Evolutionary conservation across 108 stramenopile species (phyloP).

Genomic region (Parietichytrium sp.): DNA sequence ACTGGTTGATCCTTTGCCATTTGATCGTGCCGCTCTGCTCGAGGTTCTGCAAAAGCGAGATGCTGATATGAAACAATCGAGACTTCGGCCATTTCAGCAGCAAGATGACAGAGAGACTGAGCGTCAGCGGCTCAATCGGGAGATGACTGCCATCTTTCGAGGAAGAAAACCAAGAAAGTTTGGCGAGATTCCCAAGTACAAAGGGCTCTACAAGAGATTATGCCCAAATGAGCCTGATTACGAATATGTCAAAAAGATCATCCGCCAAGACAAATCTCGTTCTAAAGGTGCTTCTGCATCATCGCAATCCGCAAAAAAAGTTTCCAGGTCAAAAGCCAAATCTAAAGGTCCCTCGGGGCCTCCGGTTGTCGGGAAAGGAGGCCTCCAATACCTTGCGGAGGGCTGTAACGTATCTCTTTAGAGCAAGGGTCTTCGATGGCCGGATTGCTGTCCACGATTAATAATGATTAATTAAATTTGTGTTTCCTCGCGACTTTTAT

Average conservation of each 20-base stretch:
- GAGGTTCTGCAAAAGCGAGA: neutral
- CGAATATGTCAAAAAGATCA: neutral
- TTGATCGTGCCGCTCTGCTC: constrained; percentile 24
- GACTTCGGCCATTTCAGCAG: constrained; percentile 5
- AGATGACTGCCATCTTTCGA: constrained; percentile 21
- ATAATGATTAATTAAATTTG: too few species aligned
- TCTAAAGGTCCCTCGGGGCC: neutral
- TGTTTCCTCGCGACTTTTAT: too few species aligned
- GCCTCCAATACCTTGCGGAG: constrained; percentile 15
- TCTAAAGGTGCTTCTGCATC: too few species aligned
- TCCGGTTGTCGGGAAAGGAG: neutral
- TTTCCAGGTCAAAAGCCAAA: neutral
- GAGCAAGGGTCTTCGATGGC: too few species aligned
- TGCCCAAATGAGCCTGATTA: neutral
- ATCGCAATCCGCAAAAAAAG: neutral
- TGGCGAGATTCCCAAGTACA: neutral
- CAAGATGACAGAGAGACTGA: neutral
- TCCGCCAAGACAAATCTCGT: constrained; percentile 7
- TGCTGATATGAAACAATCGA: neutral
- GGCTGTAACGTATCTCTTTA: constrained; percentile 30
- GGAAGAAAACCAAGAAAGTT: neutral
- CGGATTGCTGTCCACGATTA: too few species aligned
- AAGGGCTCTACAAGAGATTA: neutral
- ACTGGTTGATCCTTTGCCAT: constrained; percentile 57
- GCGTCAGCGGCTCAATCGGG: constrained; percentile 11